Evolutionary conservation across 2,329 filamentous ascomycete species (phyloP).

Genomic region (Fusarium illudens): DNA sequence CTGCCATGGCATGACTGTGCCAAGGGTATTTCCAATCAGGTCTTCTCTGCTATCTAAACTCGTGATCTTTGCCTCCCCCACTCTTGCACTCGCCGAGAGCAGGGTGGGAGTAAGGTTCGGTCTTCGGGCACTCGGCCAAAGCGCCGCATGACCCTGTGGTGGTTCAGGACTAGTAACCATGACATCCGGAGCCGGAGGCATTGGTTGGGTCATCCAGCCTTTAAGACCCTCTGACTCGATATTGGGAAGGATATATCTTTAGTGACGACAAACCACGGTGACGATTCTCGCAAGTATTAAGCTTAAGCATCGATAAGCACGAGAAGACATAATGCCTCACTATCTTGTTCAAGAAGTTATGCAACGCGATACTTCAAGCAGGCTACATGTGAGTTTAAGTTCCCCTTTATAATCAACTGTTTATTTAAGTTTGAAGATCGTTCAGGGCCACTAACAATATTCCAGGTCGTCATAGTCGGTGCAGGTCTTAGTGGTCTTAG

Average conservation of each 20-base stretch:
- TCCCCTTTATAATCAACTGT: not conserved
- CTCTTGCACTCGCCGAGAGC: not conserved
- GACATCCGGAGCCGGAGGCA: not conserved
- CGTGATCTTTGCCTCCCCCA: not conserved
- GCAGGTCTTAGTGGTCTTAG: slow-evolving; percentile 41
- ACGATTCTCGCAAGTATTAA: not conserved
- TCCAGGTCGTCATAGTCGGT: slow-evolving; percentile 34
- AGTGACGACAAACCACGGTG: not conserved
- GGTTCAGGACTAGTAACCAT: not conserved
- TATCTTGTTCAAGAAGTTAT: slow-evolving; percentile 18
- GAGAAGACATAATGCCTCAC: not conserved
- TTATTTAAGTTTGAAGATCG: too few relatives aligned
- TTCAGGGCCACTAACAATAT: not conserved
- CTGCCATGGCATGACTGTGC: not conserved
- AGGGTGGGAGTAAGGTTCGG: not conserved
- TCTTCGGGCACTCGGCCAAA: not conserved
- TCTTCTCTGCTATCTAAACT: not conserved
- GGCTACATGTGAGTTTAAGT: slow-evolving; percentile 13
- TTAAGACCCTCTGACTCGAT: not conserved
- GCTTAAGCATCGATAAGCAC: not conserved
- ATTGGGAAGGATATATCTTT: not conserved
- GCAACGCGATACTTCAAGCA: slow-evolving; percentile 21
- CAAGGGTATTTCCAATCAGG: not conserved
- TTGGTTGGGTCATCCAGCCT: not conserved
- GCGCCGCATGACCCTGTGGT: not conserved